phyloP scores from a whole-genome alignment of 371 early-diverging fungal species.

The Mucor ambiguus region DNA sequence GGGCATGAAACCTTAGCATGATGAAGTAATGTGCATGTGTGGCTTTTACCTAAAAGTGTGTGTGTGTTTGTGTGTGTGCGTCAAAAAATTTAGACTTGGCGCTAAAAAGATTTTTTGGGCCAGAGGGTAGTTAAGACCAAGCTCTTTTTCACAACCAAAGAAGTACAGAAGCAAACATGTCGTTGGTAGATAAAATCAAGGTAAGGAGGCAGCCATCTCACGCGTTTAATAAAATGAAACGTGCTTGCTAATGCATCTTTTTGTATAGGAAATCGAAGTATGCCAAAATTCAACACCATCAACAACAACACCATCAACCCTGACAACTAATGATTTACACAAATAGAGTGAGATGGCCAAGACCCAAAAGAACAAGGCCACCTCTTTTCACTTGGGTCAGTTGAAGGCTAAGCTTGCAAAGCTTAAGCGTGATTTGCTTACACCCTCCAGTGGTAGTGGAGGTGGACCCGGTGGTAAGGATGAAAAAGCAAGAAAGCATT shows the following conservation, averaged over 20 bases:
- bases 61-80: not conserved
- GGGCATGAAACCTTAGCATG: not conserved
- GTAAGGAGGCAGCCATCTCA: conserved; percentile 9
- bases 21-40: conserved; percentile 1
- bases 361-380: conserved; percentile 89
- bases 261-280: conserved; percentile 65
- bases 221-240: not conserved
- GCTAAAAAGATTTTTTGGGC: conserved; percentile 11
- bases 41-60: not conserved
- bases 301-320: not conserved
- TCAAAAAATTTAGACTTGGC: not conserved
- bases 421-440: conserved; percentile 90
- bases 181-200: conserved; percentile 38
- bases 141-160: not conserved
- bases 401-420: conserved; percentile 99
- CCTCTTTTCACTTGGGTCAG: conserved; percentile 98
- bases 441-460: conserved; percentile 83
- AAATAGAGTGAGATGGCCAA: conserved; percentile 66
- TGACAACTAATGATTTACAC: not conserved
- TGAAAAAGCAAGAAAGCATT: not conserved
- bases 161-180: conserved; percentile 10
- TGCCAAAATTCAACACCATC: not conserved
- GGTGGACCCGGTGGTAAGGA: conserved; percentile 70
- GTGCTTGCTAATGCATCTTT: not conserved
- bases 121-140: not conserved